A percentile compares a stretch with the other conserved stretches of the same genome.
These are phyloP conservation scores for Pharus latifolius DNA, from an alignment of 176 grass and related monocot species.

Conservation along the genomic window DNA sequence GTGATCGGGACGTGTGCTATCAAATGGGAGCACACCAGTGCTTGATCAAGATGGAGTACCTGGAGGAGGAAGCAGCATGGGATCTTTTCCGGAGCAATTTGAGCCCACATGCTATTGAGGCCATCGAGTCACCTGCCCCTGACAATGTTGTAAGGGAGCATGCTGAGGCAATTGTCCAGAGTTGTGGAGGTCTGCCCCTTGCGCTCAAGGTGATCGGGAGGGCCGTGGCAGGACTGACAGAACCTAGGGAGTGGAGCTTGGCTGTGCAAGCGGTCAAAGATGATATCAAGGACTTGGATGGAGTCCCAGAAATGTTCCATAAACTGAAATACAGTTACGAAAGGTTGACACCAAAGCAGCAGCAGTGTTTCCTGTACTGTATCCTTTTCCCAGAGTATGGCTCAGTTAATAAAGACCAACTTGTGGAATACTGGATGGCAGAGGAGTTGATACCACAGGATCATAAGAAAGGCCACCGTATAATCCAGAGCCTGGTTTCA, in stretches of 20 bases:
- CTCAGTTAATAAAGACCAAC: conserved; percentile 39
- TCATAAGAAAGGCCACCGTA: conserved; percentile 9
- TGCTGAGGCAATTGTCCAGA: conserved; percentile 17
- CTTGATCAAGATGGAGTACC: conserved; percentile 30
- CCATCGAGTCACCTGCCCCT: neutral
- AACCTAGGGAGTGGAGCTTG: conserved; percentile 15
- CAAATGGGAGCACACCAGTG: conserved; percentile 39
- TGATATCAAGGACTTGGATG: conserved; percentile 3
- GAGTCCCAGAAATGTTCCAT: conserved; percentile 28
- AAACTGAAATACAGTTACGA: conserved; percentile 48
- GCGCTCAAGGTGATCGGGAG: conserved; percentile 38
- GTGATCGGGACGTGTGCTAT: conserved; percentile 20
- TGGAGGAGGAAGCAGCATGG: conserved; percentile 22
- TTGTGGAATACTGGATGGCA: conserved; percentile 53
- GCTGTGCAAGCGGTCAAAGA: conserved; percentile 2
- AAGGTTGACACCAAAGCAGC: neutral
- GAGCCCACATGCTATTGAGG: neutral
- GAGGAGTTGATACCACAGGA: conserved; percentile 36
- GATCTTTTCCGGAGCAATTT: conserved; percentile 45
- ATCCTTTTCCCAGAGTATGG: conserved; percentile 45
- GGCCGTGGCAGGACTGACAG: conserved; percentile 27
- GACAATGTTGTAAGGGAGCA: conserved; percentile 6
- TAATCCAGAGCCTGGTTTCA: conserved; percentile 22
- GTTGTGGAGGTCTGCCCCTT: conserved; percentile 46
- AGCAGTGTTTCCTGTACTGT: conserved; percentile 52